A percentile compares a stretch with the other conserved stretches of the same genome.
Evolutionary conservation across 352 stramenopile genomes (phyloP).

Genomic region (Globisporangium iwayamae): DNA sequence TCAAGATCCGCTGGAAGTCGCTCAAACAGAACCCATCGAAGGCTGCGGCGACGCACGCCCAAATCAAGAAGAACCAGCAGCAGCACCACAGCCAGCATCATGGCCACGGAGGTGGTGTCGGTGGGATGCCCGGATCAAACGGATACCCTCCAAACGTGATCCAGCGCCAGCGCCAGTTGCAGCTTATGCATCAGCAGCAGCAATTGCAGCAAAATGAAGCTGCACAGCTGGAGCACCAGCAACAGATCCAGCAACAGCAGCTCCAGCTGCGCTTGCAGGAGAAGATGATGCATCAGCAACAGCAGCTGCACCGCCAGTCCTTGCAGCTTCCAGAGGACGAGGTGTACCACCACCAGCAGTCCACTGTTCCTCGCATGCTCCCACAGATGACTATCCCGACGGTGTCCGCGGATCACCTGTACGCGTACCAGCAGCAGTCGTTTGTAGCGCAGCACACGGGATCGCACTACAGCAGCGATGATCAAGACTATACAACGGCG

Average conservation of each 20-base stretch:
- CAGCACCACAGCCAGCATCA: constrained; percentile 32
- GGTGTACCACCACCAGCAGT: constrained; percentile 10
- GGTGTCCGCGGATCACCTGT: constrained; percentile 8
- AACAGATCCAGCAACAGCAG: constrained; percentile 67
- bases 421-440: constrained; percentile 16
- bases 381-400: constrained; percentile 14
- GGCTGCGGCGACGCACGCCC: constrained; percentile 65
- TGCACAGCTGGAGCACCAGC: constrained; percentile 64
- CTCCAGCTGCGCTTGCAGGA: constrained; percentile 55
- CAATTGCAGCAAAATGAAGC: constrained; percentile 62
- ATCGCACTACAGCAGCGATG: constrained; percentile 5
- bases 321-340: constrained; percentile 37
- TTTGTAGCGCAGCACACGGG: constrained; percentile 11
- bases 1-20: constrained; percentile 93
- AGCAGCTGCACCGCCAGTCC: constrained; percentile 58
- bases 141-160: constrained; percentile 40
- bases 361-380: constrained; percentile 3
- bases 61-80: constrained; percentile 79
- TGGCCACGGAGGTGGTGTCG: not conserved
- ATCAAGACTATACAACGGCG: constrained; percentile 10
- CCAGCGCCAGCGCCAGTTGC: constrained; percentile 54
- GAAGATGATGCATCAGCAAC: constrained; percentile 61
- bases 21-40: constrained; percentile 85
- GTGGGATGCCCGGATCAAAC: constrained; percentile 41
- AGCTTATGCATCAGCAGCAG: constrained; percentile 72